phyloP scores from a whole-genome alignment of 2,329 filamentous ascomycete genomes.

The Pseudogymnoascus verrucosus region DNA sequence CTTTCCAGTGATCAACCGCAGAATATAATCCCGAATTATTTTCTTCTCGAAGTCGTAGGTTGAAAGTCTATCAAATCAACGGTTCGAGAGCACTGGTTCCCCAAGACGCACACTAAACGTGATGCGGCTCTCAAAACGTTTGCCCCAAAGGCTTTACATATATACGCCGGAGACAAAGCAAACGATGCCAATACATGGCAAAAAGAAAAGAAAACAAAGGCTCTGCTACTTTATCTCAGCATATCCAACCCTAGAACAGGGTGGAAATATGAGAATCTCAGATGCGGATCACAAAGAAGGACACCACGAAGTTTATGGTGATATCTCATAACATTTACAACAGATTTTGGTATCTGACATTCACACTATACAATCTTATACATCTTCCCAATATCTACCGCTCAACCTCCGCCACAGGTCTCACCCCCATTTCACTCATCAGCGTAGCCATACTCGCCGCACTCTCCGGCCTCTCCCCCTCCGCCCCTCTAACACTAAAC shows the following conservation, averaged over 20 bases:
- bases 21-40: too few species aligned
- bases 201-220: neutral
- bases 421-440: conserved; percentile 28
- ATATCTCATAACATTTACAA: neutral
- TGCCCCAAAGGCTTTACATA: neutral
- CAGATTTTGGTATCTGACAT: neutral
- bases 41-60: too few species aligned
- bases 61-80: too few species aligned
- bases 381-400: neutral
- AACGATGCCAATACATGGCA: neutral
- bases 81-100: too few species aligned
- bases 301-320: neutral
- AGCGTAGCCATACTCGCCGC: conserved; percentile 67
- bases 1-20: neutral
- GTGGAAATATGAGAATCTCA: neutral
- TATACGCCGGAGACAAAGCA: neutral
- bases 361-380: neutral
- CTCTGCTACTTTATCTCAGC: neutral
- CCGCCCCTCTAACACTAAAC: conserved; percentile 51
- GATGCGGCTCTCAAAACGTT: too few species aligned
- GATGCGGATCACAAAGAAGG: neutral
- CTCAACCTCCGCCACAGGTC: conserved; percentile 12
- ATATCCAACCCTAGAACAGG: neutral
- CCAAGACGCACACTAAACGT: too few species aligned
- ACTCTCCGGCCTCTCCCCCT: conserved; percentile 33